Evolutionary conservation across 2,329 filamentous ascomycete species (phyloP).

Genomic region (Colletotrichum chrysophilum): DNA sequence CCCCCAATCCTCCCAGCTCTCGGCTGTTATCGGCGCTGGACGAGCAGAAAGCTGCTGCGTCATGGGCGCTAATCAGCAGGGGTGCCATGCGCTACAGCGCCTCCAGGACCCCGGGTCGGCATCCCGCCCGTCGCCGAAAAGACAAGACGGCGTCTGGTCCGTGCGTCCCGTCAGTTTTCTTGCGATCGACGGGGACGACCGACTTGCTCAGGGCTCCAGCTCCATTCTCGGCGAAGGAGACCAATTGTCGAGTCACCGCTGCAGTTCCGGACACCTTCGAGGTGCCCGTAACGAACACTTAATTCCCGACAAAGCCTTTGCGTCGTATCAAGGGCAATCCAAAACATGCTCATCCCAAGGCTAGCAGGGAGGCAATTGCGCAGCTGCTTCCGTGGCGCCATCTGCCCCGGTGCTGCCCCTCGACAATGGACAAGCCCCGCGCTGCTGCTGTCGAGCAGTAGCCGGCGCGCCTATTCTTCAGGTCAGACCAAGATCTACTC

Average conservation of each 20-base stretch:
- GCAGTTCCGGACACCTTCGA: not conserved
- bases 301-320: not conserved
- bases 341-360: conserved; percentile 9
- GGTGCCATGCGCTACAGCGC: conserved; percentile 5
- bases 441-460: not conserved
- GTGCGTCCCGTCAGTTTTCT: conserved; percentile 1
- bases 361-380: conserved; percentile 17
- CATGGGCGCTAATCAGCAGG: not conserved
- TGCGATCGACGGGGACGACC: not conserved
- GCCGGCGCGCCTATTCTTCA: conserved; percentile 25
- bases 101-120: conserved; percentile 7
- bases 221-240: not conserved
- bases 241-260: not conserved
- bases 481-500: conserved; percentile 18
- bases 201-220: not conserved
- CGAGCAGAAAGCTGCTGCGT: conserved; percentile 5
- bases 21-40: conserved; percentile 1
- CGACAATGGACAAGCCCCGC: not conserved
- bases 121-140: conserved; percentile 2
- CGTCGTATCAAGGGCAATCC: not conserved
- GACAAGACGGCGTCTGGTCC: not conserved
- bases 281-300: conserved; percentile 4
- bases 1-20: not conserved
- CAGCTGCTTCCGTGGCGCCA: conserved; percentile 14
- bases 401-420: not conserved